Evolutionary conservation across 345 rosid species (phyloP).

Genomic region (Camelina laxa): DNA sequence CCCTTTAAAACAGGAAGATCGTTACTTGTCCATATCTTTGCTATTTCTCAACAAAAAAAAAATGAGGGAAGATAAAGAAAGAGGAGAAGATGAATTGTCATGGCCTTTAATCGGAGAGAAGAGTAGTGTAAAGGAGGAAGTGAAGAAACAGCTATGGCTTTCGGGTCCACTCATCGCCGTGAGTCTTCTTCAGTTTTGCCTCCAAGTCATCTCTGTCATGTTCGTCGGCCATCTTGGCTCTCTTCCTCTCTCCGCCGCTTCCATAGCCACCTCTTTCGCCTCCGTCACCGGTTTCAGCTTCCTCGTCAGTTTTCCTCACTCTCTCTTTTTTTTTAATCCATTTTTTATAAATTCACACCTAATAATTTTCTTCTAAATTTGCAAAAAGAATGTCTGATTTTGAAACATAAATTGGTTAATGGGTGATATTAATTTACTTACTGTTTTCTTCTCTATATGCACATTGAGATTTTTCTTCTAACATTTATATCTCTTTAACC

Average conservation of each 20-base stretch:
- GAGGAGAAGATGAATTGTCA: slow-evolving; percentile 28
- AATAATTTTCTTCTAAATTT: neutral
- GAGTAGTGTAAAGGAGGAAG: slow-evolving; percentile 34
- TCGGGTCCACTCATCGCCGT: slow-evolving; percentile 38
- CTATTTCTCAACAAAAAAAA: neutral
- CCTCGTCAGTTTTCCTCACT: slow-evolving; percentile 43
- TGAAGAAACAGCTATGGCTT: slow-evolving; percentile 45
- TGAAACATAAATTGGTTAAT: neutral
- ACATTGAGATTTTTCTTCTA: neutral
- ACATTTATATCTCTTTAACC: too few species aligned
- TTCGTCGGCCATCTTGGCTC: slow-evolving; percentile 75
- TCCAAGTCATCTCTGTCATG: slow-evolving; percentile 51
- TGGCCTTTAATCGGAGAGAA: slow-evolving; percentile 27
- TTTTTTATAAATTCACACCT: neutral
- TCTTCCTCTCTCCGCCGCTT: slow-evolving; percentile 57
- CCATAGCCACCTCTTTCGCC: slow-evolving; percentile 57
- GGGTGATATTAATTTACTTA: neutral
- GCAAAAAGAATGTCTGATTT: neutral
- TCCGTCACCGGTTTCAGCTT: slow-evolving; percentile 58
- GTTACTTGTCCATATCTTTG: neutral
- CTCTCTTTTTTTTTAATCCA: neutral
- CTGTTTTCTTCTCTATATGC: neutral
- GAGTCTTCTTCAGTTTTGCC: slow-evolving; percentile 40
- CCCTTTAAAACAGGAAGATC: slow-evolving; percentile 10
- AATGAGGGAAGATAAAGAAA: slow-evolving; percentile 27